Evolutionary conservation across 73 alveolate species (phyloP), one percentile per base, ranked within the genome.

Genomic region (Paramecium bursaria): DNA sequence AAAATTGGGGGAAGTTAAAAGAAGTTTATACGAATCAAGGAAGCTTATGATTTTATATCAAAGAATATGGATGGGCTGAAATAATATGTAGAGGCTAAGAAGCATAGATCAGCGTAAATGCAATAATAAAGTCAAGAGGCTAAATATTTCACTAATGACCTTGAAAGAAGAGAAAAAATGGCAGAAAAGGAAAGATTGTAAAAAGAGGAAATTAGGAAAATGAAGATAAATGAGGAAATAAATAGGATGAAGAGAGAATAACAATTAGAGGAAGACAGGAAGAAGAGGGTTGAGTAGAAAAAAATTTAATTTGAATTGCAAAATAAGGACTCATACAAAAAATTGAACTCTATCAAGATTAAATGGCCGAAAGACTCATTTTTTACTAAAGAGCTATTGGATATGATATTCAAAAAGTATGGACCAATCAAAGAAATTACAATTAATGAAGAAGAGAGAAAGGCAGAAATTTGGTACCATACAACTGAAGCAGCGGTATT

Each of bases 401-500:
- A 42, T 9, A 39, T 67, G 30, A 11, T 67, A 13, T 67, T 67
- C 14, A 67, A 67, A 30, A 19, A 67, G 3, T 67, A 67, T 35
- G 82, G 60, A 3, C 35, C 82, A n/a, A 67, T 67, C 7, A 4
- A 67, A 15, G 53, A 67, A 21, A 67, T 67, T 0, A 67, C 33
- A 3, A 3, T 67, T 2, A 1, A 67, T 4, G 76, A 57, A 1
- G 33, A 57, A 31, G 10, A 67, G 10, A 33, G 39, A 42, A 67
- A 67, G 44, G 60, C 60, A 1, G 44, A 3, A 11, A 67, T 67
- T 21, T 21, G 42, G 10, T 67, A 39, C 44, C 82, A 67, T 67
- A 67, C 82, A 1, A 67, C 82, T 10, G 82, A 67, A 42, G 82
- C 82, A 39, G 61, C 60, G 17, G 61, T 67, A 67, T 25, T 2